Conservation (phyloP, 2,329 filamentous ascomycete species). For the Penicillium sp. region DNA sequence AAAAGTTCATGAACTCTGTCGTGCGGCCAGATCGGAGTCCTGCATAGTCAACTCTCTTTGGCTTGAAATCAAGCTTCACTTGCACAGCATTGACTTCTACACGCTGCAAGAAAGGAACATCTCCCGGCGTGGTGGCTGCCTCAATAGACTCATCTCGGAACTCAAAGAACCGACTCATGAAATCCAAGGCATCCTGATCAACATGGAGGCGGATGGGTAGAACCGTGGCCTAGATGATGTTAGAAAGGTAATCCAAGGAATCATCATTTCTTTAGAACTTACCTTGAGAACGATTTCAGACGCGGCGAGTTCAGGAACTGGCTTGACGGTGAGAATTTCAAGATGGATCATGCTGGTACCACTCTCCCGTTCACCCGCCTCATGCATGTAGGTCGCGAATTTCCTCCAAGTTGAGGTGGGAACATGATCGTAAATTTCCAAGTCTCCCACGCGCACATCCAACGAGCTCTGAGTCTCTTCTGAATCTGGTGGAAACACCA, state of each 20-base stretch:
- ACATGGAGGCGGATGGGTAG: conserved; percentile 90
- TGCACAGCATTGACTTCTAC: conserved; percentile 83
- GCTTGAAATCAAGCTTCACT: conserved; percentile 93
- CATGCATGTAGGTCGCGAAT: conserved; percentile 90
- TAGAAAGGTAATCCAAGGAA: conserved; percentile 10
- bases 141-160: conserved; percentile 78
- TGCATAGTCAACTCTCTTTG: conserved; percentile 95
- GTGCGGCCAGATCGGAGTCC: conserved; percentile 91
- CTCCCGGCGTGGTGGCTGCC: conserved; percentile 64
- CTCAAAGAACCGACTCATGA: conserved; percentile 95
- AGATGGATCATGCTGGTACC: conserved; percentile 88
- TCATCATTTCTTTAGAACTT: too few species aligned
- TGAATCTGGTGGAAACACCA: conserved; percentile 74
- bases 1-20: conserved; percentile 98
- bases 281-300: conserved; percentile 85
- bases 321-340: conserved; percentile 85
- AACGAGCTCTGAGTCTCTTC: conserved; percentile 87
- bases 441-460: conserved; percentile 77
- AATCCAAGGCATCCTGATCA: conserved; percentile 95
- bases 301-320: conserved; percentile 79
- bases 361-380: conserved; percentile 83
- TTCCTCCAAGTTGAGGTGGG: conserved; percentile 98
- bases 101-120: conserved; percentile 84
- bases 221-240: conserved; percentile 60
- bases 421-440: conserved; percentile 93